Evolutionary conservation across 768 basidiomycete genomes (phyloP).

Genomic region (Grammothele lineata): DNA sequence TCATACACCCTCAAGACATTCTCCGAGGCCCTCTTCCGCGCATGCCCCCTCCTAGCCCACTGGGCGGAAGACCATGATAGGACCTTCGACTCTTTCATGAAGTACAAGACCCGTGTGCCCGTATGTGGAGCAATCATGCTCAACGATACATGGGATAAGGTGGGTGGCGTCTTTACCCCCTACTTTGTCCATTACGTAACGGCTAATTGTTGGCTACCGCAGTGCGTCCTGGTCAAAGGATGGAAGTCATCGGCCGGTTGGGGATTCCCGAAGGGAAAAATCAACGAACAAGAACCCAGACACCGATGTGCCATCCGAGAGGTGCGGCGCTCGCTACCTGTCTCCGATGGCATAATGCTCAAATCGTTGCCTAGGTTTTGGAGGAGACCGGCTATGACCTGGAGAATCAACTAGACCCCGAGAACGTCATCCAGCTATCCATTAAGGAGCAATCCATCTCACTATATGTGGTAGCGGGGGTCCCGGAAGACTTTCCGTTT

Average conservation of each 20-base stretch:
- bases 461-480: constrained; percentile 83
- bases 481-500: constrained; percentile 86
- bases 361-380: constrained; percentile 58
- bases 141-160: constrained; percentile 91
- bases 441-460: constrained; percentile 91
- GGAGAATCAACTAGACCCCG: constrained; percentile 56
- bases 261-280: constrained; percentile 99
- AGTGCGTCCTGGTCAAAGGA: constrained; percentile 98
- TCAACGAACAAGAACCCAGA: constrained; percentile 88
- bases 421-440: constrained; percentile 76
- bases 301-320: constrained; percentile 88
- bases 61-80: constrained; percentile 84
- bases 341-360: constrained; percentile 9
- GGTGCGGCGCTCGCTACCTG: constrained; percentile 37
- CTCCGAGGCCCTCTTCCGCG: constrained; percentile 84
- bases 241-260: constrained; percentile 97
- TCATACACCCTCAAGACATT: constrained; percentile 89
- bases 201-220: constrained; percentile 10
- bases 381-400: constrained; percentile 98
- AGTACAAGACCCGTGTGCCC: constrained; percentile 94
- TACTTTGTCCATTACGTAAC: constrained; percentile 11
- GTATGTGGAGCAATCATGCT: constrained; percentile 98
- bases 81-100: constrained; percentile 87
- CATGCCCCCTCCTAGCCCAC: constrained; percentile 76
- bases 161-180: constrained; percentile 28